Percentiles rank a stretch among this genome's conserved stretches.
phyloP scores from a whole-genome alignment of 495 filamentous ascomycete species.

The Xylaria bambusicola region DNA sequence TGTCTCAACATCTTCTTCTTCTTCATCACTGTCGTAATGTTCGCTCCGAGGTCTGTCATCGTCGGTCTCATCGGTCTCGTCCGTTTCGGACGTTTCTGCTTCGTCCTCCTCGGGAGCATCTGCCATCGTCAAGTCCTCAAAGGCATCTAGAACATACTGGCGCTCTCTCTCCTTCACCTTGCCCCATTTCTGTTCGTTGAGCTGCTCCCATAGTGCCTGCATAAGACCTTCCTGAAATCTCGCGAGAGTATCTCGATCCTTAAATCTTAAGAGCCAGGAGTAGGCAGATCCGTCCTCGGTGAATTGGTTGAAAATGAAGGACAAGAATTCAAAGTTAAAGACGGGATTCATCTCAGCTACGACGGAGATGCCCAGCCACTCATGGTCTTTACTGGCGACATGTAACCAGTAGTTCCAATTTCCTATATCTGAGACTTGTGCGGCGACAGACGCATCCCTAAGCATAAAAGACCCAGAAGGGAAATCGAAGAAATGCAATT shows the following conservation, averaged over 20 bases:
- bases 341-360: conserved; percentile 93
- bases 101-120: conserved; percentile 68
- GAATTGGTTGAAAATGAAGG: conserved; percentile 99
- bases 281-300: conserved; percentile 83
- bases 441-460: conserved; percentile 72
- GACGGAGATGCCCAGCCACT: conserved; percentile 88
- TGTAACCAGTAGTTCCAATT: conserved; percentile 97
- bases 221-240: conserved; percentile 92
- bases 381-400: conserved; percentile 71
- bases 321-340: conserved; percentile 97
- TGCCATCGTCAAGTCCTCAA: conserved; percentile 92
- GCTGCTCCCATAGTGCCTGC: conserved; percentile 94
- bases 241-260: conserved; percentile 75
- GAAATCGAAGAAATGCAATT: conserved; percentile 94
- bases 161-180: conserved; percentile 89
- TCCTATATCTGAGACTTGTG: conserved; percentile 82
- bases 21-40: conserved; percentile 90
- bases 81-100: conserved; percentile 57
- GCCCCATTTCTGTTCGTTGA: conserved; percentile 92
- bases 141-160: conserved; percentile 93
- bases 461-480: conserved; percentile 77
- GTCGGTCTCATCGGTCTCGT: conserved; percentile 63
- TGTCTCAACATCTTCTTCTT: conserved; percentile 78
- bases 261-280: conserved; percentile 94
- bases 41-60: conserved; percentile 58